A percentile compares a stretch with the other conserved stretches of the same genome.
phyloP scores from a whole-genome alignment of 192 early-diverging fungal genomes.

The Cladochytrium replicatum region DNA sequence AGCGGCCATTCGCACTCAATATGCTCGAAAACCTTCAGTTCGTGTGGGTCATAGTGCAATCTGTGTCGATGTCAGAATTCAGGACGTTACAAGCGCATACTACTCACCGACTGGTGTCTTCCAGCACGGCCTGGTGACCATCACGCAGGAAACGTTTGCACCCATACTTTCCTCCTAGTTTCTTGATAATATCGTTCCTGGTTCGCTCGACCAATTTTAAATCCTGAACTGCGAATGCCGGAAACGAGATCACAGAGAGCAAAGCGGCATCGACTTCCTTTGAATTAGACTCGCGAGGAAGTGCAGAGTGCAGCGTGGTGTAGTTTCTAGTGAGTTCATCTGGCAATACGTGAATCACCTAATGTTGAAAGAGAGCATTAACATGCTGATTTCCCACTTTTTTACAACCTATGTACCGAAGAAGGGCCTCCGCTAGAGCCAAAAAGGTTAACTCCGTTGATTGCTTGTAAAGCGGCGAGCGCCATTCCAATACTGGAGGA shows the following conservation, averaged over 20 bases:
- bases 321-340: conserved; percentile 78
- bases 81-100: background rate
- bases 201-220: conserved; percentile 51
- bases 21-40: conserved; percentile 72
- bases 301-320: conserved; percentile 63
- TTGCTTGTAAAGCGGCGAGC: conserved; percentile 70
- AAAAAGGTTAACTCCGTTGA: conserved; percentile 80
- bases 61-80: conserved; percentile 21
- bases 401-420: conserved; percentile 37
- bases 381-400: background rate
- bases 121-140: conserved; percentile 73
- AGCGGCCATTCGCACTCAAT: conserved; percentile 87
- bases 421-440: conserved; percentile 65
- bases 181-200: conserved; percentile 64
- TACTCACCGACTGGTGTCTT: conserved; percentile 47
- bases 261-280: conserved; percentile 82
- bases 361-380: background rate
- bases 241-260: conserved; percentile 74
- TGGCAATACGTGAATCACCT: conserved; percentile 74
- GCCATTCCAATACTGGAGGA: conserved; percentile 84
- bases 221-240: conserved; percentile 77
- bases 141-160: conserved; percentile 79
- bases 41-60: conserved; percentile 70
- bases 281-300: conserved; percentile 75
- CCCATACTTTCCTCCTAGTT: conserved; percentile 71